Evolutionary conservation across 2,329 filamentous ascomycete species (phyloP).

Genomic region (Phoma sp.): DNA sequence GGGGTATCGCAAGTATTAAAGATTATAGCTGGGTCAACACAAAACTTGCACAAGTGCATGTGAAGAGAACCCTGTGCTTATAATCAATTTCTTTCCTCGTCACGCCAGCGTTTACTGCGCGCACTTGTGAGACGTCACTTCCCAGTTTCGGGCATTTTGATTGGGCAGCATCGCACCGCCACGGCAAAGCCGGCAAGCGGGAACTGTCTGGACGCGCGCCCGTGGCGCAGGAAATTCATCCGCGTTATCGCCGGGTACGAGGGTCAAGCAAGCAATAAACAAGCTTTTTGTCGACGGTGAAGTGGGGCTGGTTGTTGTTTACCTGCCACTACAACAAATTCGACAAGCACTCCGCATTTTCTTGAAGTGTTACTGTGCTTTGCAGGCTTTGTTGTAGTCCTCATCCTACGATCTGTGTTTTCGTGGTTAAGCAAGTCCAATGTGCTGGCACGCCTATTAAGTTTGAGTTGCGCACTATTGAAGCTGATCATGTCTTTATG

Average conservation of each 20-base stretch:
- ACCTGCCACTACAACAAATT: too few relatives aligned
- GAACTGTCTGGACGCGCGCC: background rate
- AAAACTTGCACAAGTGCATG: background rate
- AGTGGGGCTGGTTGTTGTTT: background rate
- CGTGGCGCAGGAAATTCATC: background rate
- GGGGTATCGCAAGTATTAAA: background rate
- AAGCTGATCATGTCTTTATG: too few relatives aligned
- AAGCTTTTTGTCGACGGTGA: background rate
- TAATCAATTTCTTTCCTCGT: constrained; percentile 6
- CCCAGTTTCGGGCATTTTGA: background rate
- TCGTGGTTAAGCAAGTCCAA: too few relatives aligned
- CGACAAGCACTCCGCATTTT: too few relatives aligned
- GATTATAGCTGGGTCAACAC: background rate
- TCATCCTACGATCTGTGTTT: too few relatives aligned
- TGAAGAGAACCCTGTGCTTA: constrained; percentile 8
- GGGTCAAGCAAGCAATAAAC: background rate
- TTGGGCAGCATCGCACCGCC: constrained; percentile 4
- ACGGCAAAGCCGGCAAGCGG: background rate
- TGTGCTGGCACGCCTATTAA: too few relatives aligned
- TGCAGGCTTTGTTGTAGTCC: too few relatives aligned
- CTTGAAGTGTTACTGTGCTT: too few relatives aligned
- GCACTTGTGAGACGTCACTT: constrained; percentile 14
- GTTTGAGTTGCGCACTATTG: too few relatives aligned
- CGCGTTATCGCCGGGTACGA: background rate
- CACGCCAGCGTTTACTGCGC: constrained; percentile 13